Base-by-base conservation (phyloP, 768 basidiomycete species). In the Auriculariales sp. region DNA sequence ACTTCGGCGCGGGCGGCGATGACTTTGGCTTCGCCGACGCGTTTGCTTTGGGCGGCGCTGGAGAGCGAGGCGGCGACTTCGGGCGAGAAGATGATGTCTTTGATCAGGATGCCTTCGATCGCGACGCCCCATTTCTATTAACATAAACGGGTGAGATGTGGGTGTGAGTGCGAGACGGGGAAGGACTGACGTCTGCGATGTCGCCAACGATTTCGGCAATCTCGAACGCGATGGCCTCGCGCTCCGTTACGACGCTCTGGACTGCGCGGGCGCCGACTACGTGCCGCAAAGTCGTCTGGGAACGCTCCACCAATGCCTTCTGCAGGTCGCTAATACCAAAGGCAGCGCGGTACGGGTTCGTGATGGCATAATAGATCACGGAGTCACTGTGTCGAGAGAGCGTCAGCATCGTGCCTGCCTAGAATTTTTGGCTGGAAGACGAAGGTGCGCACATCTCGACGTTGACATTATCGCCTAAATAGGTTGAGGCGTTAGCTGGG, bases 1-100 rank as follows among this genome's bases (percentile, higher is more conserved):
- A 97, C 93, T 68, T 95, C 93, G 12, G 93, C 94, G 52, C 91
- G 79, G 1, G 91, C 92, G 48, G 90, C 89, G 58, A 95, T 94
- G 62, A 94, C 88, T 68, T 97, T 97, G 60, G 81, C 81, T 69
- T 98, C 94, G 66, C 92, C 94, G 52, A 97, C 81, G 53, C 94
- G 78, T 76, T 95, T 95, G 68, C 94, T 91, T 61, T 95, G 93
- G 17, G 94, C 94, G 31, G 94, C 94, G 55, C 84, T 87, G 11
- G 91, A 94, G 46, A 99, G 74, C 15, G 88, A 89, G 7, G 89
- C 82, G 48, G 91, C 81, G 15, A 99, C 78, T 52, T 97, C 94
- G 45, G 83, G 54, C 49, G 83, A 84, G 74, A 97, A 95, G 66
- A 92, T 83, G 66, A 92, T 89, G 63, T 90, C 88, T 69, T 89